Conservation (phyloP, 805 yeast genomes). For the Nakazawaea anatomiae region DNA sequence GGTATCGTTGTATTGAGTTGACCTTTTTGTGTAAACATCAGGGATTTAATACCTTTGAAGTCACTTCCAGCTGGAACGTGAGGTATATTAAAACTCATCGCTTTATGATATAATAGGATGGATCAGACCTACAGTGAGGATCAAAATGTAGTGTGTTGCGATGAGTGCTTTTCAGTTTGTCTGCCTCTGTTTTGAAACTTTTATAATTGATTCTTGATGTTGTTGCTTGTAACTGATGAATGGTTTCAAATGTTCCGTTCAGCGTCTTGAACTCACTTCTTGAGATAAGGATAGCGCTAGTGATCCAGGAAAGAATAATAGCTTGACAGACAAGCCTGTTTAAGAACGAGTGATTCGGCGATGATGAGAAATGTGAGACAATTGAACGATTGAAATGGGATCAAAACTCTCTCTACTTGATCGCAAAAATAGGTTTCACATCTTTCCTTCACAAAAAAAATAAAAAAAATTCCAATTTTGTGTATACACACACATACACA, state of each 20-base stretch:
- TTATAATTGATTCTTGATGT: too few relatives aligned
- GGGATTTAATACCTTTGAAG: background rate
- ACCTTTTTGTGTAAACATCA: background rate
- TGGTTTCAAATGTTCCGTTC: background rate
- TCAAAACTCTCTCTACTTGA: background rate
- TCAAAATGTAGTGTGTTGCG: too few relatives aligned
- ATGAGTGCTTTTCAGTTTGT: too few relatives aligned
- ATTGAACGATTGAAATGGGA: background rate
- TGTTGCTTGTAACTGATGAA: too few relatives aligned
- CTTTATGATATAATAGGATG: background rate
- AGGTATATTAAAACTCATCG: conserved; percentile 6
- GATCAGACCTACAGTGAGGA: too few relatives aligned
- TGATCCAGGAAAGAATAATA: too few relatives aligned
- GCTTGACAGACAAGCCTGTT: too few relatives aligned
- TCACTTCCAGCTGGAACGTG: background rate
- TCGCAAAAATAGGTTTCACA: too few relatives aligned
- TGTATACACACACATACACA: background rate
- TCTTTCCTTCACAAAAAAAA: too few relatives aligned
- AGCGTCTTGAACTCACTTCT: background rate
- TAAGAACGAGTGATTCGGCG: too few relatives aligned
- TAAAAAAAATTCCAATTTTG: background rate
- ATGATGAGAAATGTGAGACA: background rate
- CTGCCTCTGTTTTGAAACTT: too few relatives aligned
- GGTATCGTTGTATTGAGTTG: conserved; percentile 1
- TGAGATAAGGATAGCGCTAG: background rate